Percentiles rank a stretch among this genome's conserved stretches.
phyloP scores from a whole-genome alignment of 768 basidiomycete species.

The Boletus vermiculosoides region DNA sequence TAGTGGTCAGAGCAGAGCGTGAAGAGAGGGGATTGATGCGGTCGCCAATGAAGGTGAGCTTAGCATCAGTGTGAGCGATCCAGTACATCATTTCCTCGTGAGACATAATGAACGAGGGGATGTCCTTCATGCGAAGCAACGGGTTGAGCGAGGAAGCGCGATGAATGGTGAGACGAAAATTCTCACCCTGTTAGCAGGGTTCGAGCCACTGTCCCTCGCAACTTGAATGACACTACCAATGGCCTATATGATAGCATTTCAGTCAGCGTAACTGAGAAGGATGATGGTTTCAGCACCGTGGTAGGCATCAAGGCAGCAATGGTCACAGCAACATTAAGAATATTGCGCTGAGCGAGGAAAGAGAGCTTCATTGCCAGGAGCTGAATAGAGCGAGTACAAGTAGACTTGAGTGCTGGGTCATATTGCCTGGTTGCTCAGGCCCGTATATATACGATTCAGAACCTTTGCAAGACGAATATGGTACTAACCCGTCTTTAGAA shows the following conservation, averaged over 20 bases:
- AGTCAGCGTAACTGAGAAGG: background rate
- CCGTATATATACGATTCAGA: background rate
- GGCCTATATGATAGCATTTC: background rate
- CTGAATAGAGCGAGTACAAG: background rate
- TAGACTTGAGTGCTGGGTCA: background rate
- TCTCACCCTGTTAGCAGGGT: background rate
- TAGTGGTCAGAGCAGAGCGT: background rate
- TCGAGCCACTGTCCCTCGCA: background rate
- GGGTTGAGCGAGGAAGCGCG: background rate
- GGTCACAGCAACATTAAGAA: background rate
- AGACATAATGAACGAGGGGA: background rate
- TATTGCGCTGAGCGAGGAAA: background rate
- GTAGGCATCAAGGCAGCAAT: background rate
- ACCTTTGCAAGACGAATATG: background rate
- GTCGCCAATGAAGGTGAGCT: background rate
- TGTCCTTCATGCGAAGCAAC: background rate
- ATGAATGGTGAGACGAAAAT: background rate
- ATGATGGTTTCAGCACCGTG: background rate
- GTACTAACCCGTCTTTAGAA: no score
- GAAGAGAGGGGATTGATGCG: background rate
- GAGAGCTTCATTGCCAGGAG: background rate
- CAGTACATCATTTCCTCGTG: background rate
- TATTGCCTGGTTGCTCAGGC: background rate
- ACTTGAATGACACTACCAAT: background rate
- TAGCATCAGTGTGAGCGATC: background rate